Base-by-base conservation (phyloP, 805 yeast species). In the Starmerella asiatica region DNA sequence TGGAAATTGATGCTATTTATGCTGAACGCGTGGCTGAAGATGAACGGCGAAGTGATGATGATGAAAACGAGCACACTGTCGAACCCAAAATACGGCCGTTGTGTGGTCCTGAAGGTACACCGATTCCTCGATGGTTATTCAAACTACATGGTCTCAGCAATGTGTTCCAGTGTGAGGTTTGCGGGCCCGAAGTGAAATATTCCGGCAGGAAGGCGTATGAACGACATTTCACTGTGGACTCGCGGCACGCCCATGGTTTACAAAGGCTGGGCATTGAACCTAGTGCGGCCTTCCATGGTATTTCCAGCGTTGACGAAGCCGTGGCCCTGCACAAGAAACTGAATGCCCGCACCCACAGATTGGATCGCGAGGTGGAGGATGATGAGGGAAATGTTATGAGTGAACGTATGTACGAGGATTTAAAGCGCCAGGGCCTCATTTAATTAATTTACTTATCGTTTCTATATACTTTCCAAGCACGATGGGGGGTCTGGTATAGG, bases 61-160 rank as follows among this genome's bases (percentile, higher is more conserved):
- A 50, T 2, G 52, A 49, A 14, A 58, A 51, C 0, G 52, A 37
- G 15, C 30, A 32, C 17, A 51, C 43, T 3, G 47, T 46, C 1
- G 50, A 53, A 17, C 59, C 55, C 12, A 68, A 68, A 44, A 74
- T 76, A 16, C 62, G 71, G 40, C 72, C 77, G 40, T 94, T 94
- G 0, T 38, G 82, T 0, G 97, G 94, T 0, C 70, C 81, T 16
- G 96, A 86, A 58, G 96, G 96, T 0, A 70, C 69, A 30, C 96
- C 96, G 1, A 83, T 91, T 21, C 98, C 98, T 1, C 74, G 68
- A 39, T 91, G 98, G 98, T 64, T 91, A 21, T 86, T 75, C 66
- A 91, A 86, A 57, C 63, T 86, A 33, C 85, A 84, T 52, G 98
- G 98, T 0, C 64, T 86, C 9, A 80, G 80, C 40, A 68, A 72